These are phyloP conservation scores for Solanum hybrid DNA, from an alignment of 305 asterid species.

Conservation along the genomic window DNA sequence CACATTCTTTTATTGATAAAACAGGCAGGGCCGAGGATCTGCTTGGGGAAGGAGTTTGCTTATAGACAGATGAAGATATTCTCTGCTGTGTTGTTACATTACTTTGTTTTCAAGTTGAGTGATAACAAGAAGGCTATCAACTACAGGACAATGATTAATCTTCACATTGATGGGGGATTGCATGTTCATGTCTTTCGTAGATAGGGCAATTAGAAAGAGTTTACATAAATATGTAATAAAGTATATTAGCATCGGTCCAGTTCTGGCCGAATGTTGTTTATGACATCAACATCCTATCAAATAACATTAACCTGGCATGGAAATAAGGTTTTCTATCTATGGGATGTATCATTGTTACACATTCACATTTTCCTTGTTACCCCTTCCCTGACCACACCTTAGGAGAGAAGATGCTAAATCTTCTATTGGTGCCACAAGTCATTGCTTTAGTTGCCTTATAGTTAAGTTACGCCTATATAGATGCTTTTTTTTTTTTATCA, in stretches of 20 bases:
- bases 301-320: background rate
- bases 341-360: background rate
- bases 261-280: too few relatives aligned
- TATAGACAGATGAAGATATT: constrained; percentile 55
- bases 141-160: constrained; percentile 59
- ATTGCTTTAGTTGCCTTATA: background rate
- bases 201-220: background rate
- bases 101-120: constrained; percentile 10
- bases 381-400: background rate
- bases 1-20: background rate
- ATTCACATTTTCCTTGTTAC: background rate
- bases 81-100: constrained; percentile 15
- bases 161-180: constrained; percentile 53
- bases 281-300: background rate
- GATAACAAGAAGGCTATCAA: constrained; percentile 20
- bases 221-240: background rate
- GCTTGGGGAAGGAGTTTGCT: constrained; percentile 53
- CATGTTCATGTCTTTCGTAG: constrained; percentile 22
- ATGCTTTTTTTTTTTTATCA: background rate
- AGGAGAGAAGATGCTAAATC: background rate
- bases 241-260: background rate
- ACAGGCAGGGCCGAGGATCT: background rate
- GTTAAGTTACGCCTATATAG: background rate
- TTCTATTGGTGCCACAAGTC: background rate
- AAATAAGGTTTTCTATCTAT: background rate